Conservation (phyloP, 208 protist species). For the Blechomonas ayalai region DNA sequence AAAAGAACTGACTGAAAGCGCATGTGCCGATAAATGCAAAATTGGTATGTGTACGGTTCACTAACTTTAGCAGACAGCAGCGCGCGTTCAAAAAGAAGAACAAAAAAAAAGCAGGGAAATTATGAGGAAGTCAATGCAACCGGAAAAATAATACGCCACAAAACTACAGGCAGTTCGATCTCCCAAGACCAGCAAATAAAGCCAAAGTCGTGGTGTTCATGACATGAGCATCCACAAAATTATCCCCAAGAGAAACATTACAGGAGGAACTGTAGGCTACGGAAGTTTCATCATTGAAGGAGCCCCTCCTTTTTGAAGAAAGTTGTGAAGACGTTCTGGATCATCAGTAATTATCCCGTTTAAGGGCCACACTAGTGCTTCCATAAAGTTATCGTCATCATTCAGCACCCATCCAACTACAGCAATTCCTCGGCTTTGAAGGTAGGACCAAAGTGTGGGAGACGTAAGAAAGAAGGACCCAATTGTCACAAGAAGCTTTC, state of each 20-base stretch:
- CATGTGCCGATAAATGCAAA: too few species aligned
- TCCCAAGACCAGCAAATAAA: too few species aligned
- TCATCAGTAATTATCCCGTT: conserved; percentile 77
- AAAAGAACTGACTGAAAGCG: conserved; percentile 2
- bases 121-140: conserved; percentile 6
- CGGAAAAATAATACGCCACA: too few species aligned
- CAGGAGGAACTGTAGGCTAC: too few species aligned
- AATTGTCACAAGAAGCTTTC: conserved; percentile 8
- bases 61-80: too few species aligned
- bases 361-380: conserved; percentile 36
- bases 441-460: conserved; percentile 57
- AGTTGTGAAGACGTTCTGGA: conserved; percentile 17
- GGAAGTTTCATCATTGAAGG: too few species aligned
- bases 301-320: conserved; percentile 15
- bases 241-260: conserved; percentile 8
- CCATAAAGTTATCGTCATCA: conserved; percentile 45
- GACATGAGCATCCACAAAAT: conserved; percentile 1
- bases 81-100: conserved; percentile 1
- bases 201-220: neutral
- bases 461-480: conserved; percentile 35
- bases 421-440: conserved; percentile 55
- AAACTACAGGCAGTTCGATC: too few species aligned
- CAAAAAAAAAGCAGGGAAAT: conserved; percentile 9
- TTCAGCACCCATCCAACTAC: conserved; percentile 80
- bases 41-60: too few species aligned